Evolutionary conservation across 1,139 yeast species (phyloP), one percentile per base, ranked within the genome.

Genomic region (Saccharomycopsis phalli): DNA sequence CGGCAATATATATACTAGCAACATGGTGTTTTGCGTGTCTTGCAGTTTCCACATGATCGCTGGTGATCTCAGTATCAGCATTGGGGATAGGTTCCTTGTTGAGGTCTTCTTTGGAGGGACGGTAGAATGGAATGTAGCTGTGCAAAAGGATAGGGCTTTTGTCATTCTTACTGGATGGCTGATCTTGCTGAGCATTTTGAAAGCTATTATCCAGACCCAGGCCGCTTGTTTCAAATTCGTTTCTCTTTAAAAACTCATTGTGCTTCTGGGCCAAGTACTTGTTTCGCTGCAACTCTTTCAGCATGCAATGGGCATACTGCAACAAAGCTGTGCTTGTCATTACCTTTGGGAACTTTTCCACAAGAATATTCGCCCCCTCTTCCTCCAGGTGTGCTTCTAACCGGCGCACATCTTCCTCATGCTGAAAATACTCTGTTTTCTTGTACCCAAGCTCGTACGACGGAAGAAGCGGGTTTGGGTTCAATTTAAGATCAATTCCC

Each of bases 31-130:
- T 34, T 13, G 29, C 18, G 16, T 34, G 31, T 4, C 30, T 38
- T 8, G 16, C 22, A 14, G 33, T 29, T 14, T 39, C 19, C 21
- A 37, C n/a, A 59, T 81, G 80, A 5, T 91, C 80, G 62, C 81
- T 81, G 41, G 91, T 80, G 4, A 87, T 78, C 10, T 91, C 81
- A 57, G 80, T 86, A 58, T 80, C 77, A n/a, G n/a, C n/a, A n/a
- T n/a, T n/a, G n/a, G n/a, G n/a, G n/a, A n/a, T n/a, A n/a, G n/a
- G n/a, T n/a, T 47, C 91, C 91, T 58, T 76, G 79, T 62, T 81
- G 88, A 56, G 78, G 79, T 61, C 76, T 82, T 72, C 91, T 79
- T n/a, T n/a, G n/a, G n/a, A n/a, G n/a, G n/a, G n/a, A n/a, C n/a
- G n/a, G n/a, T n/a, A n/a, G n/a, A n/a, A n/a, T n/a, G n/a, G n/a